Evolutionary conservation across 2,329 filamentous ascomycete species (phyloP), one percentile per base, ranked within the genome.

Genomic region (Monilinia vaccinii-corymbosi): DNA sequence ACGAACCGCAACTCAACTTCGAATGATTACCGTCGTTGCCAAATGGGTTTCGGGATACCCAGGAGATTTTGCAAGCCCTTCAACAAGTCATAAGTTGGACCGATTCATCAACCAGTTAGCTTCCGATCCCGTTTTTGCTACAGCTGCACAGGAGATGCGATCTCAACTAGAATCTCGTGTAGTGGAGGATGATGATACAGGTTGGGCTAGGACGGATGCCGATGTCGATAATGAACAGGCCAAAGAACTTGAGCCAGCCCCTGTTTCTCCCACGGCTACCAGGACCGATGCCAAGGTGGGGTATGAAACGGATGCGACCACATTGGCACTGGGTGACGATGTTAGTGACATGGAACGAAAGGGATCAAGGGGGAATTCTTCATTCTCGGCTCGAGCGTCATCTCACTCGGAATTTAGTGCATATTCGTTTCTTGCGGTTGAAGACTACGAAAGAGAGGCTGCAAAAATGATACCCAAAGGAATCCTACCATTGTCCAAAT

Each of bases 21-120:
- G 92, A 56, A 88, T 93, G 63, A 85, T 96, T 44, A 86, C 89
- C 66, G 85, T 94, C 8, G 77, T 97, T 61, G 89, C 91, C 6
- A 89, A 89, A 71, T 99, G 94, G 94, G 87, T 96, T 1, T 85
- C 87, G 18, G 78, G 86, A 47, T 97, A 97, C 73, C 92, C 94
- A 0, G 93, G 91, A 18, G 94, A 99, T 73, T 96, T 97, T 77
- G 91, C 91, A 1, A 85, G 88, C 63, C 81, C 87, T 1, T 81
- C 81, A 25, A 95, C 91, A 2, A 84, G 86, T 65, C 83, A 81
- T 64, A 84, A 82, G 36, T 77, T 97, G 44, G 83, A 87, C 53
- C 84, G 85, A 28, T 94, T 99, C 68, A 86, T 96, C 40, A 75
- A 78, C 21, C 81, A 86, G 45, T 76, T 97, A n/a, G 82, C 89